Percentiles rank a stretch among this genome's conserved stretches.
Conservation (phyloP, 1,139 yeast species). For the Pichia kudriavzevii region DNA sequence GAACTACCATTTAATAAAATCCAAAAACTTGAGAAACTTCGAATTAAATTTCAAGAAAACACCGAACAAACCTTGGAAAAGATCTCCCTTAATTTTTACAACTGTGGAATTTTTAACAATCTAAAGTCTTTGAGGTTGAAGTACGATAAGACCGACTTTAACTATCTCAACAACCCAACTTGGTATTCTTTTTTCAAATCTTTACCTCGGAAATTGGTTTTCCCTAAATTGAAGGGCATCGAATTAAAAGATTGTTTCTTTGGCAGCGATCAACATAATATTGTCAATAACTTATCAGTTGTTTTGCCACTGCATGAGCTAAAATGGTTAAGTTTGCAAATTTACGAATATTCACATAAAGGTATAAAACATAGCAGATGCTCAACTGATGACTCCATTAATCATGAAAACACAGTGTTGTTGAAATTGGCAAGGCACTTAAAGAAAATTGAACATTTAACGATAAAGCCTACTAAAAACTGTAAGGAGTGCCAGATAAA, state of each 20-base stretch:
- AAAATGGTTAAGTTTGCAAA: constrained; percentile 16
- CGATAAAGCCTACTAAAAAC: constrained; percentile 22
- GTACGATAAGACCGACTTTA: constrained; percentile 20
- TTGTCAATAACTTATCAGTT: constrained; percentile 9
- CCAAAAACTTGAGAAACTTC: constrained; percentile 12
- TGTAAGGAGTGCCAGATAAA: constrained; percentile 22
- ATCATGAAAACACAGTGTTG: constrained; percentile 9
- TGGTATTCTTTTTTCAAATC: constrained; percentile 23
- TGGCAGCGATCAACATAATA: constrained; percentile 14
- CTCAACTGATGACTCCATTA: constrained; percentile 1
- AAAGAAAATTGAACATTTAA: constrained; percentile 13
- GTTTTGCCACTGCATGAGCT: constrained; percentile 18
- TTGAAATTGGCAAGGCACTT: constrained; percentile 15
- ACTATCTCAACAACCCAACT: constrained; percentile 18
- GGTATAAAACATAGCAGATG: constrained; percentile 16
- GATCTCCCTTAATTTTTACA: constrained; percentile 11
- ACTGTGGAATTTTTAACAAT: constrained; percentile 7
- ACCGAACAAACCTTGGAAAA: constrained; percentile 16
- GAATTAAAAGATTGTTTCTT: constrained; percentile 22
- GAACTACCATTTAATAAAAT: constrained; percentile 8
- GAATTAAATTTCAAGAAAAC: constrained; percentile 18
- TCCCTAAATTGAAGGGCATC: constrained; percentile 14
- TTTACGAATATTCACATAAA: constrained; percentile 24
- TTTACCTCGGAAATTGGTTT: constrained; percentile 4
- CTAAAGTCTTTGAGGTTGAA: constrained; percentile 16